phyloP scores from a whole-genome alignment of 768 basidiomycete species.

The Boletus eberwhitei region DNA sequence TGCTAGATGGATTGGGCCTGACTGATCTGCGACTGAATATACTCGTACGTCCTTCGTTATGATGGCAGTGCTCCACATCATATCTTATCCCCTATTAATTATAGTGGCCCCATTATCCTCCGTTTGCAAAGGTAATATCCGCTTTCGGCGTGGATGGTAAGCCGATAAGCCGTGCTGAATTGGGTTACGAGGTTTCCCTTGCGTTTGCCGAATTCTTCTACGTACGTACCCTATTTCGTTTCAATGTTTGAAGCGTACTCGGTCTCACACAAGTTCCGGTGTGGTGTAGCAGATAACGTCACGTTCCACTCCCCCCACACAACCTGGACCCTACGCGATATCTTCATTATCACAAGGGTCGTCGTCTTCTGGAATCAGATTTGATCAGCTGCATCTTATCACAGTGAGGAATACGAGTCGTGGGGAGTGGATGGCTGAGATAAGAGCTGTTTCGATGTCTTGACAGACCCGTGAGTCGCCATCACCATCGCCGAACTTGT shows the following conservation, averaged over 20 bases:
- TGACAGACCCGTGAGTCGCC: constrained; percentile 14
- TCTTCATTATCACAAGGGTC: constrained; percentile 6
- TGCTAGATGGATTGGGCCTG: constrained; percentile 21
- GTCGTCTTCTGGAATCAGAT: constrained; percentile 17
- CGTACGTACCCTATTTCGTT: constrained; percentile 12
- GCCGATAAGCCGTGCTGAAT: constrained; percentile 20
- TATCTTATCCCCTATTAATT: background rate
- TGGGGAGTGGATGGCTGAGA: constrained; percentile 29
- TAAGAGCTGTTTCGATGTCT: constrained; percentile 17
- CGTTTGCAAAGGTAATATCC: constrained; percentile 23
- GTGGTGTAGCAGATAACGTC: constrained; percentile 20
- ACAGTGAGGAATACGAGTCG: constrained; percentile 25
- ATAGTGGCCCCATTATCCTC: constrained; percentile 28
- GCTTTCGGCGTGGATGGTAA: constrained; percentile 18
- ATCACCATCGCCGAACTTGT: background rate
- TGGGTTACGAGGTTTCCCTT: constrained; percentile 28
- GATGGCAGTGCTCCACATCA: background rate
- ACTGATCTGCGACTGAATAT: constrained; percentile 20
- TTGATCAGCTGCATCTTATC: constrained; percentile 24
- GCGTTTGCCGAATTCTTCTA: constrained; percentile 31
- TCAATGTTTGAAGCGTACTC: background rate
- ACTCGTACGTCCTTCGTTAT: constrained; percentile 14
- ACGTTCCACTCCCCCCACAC: constrained; percentile 4
- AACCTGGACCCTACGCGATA: constrained; percentile 21
- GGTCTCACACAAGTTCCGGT: constrained; percentile 2